Evolutionary conservation across 2,329 filamentous ascomycete species (phyloP), one percentile per base, ranked within the genome.

Genomic region (Cyphellophora europaea): DNA sequence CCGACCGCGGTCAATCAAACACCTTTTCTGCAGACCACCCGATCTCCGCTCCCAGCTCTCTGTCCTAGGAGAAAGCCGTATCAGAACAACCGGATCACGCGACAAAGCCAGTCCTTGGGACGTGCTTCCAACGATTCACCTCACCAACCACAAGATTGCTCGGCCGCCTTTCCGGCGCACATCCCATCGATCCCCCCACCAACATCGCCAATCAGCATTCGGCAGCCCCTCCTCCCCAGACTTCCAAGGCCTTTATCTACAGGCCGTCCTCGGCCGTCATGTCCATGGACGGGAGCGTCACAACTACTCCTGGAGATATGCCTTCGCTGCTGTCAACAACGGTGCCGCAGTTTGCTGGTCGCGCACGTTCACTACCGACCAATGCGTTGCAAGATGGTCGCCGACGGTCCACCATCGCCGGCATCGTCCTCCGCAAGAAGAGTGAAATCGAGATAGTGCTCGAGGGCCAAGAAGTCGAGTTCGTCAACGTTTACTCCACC

Each of bases 401-500:
- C 32, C 38, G 44, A 32, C 41, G 41, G 8, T 49, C 47, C 4
- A 31, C 40, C 4, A 36, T 47, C 17, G 42, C 43, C 10, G 45
- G 42, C 12, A 41, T 47, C 11, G 40, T 37, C 5, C 15, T 49
- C 25, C 38, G 45, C 23, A 47, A 40, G 34, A 49, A 40, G 37
- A 42, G 28, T 15, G 45, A 45, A 19, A 37, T 53, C 29, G 49
- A 50, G 13, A 46, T 53, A 34, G 37, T 48, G 5, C 41, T 53
- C 2, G 44, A 52, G 17, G 45, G 43, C 32, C 34, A 40, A 17
- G 35, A 42, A 17, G 27, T 31, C 6, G 38, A 43, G 6, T 44
- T 42, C 25, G 42, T 50, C 21, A 47, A 40, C 31, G 51, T 51
- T 6, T 57, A 54, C 33, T 53, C 52, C 11, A 57, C 51, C 19